A percentile compares a stretch with the other conserved stretches of the same genome.
Evolutionary conservation across 805 yeast genomes (phyloP).

Genomic region (Saccharomycopsis fodiens): DNA sequence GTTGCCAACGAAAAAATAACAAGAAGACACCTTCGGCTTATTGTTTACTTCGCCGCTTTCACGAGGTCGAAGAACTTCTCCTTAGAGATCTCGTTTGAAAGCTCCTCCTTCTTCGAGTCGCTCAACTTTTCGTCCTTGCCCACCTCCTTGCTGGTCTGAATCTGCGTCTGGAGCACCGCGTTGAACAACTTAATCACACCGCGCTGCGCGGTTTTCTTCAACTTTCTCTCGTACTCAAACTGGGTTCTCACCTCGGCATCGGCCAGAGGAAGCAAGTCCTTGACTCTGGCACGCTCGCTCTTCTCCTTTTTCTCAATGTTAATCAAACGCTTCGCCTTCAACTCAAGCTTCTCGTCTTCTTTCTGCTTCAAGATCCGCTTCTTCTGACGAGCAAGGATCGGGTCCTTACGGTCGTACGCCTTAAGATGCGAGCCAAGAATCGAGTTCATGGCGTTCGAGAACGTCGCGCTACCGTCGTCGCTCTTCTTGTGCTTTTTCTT

Average conservation of each 20-base stretch:
- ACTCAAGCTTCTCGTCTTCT: conserved; percentile 75
- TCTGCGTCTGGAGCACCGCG: conserved; percentile 76
- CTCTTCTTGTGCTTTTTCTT: conserved; percentile 46
- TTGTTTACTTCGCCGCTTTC: conserved; percentile 50
- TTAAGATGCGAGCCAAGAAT: conserved; percentile 79
- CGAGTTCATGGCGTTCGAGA: conserved; percentile 78
- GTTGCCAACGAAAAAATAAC: too few species aligned
- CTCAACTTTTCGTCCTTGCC: conserved; percentile 33
- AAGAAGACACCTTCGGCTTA: too few species aligned
- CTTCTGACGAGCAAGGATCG: conserved; percentile 78
- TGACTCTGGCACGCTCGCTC: conserved; percentile 60
- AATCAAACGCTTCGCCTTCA: conserved; percentile 68
- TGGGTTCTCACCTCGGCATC: conserved; percentile 44
- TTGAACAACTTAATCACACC: conserved; percentile 84
- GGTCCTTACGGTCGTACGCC: conserved; percentile 84
- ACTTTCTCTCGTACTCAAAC: conserved; percentile 57
- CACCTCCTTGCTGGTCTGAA: conserved; percentile 40
- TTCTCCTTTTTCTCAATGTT: conserved; percentile 62
- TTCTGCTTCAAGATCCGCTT: conserved; percentile 60
- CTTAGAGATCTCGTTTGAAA: conserved; percentile 74
- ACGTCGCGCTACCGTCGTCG: conserved; percentile 67
- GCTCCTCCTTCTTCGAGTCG: conserved; percentile 43
- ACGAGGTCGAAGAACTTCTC: conserved; percentile 86
- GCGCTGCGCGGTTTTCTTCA: conserved; percentile 76
- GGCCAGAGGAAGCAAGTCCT: conserved; percentile 43